Evolutionary conservation across 805 yeast genomes (phyloP).

Genomic region (Metschnikowia koreensis): DNA sequence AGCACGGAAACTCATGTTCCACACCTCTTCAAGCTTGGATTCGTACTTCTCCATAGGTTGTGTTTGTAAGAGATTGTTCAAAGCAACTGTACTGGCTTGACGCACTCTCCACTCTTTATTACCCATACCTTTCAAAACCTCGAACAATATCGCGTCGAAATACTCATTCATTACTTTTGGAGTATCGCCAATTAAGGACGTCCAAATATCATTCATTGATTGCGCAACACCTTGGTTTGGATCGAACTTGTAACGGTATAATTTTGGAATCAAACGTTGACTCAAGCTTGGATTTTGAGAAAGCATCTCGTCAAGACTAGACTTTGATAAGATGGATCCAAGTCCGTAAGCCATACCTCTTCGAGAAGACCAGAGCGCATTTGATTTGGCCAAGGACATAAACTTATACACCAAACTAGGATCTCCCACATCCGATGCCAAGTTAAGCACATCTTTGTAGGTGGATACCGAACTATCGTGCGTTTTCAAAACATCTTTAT

Average conservation of each 20-base stretch:
- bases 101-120: constrained; percentile 90
- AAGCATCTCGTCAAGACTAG: constrained; percentile 64
- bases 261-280: constrained; percentile 68
- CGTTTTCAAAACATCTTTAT: constrained; percentile 74
- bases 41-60: constrained; percentile 54
- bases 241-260: constrained; percentile 82
- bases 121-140: constrained; percentile 66
- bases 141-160: constrained; percentile 59
- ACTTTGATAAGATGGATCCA: constrained; percentile 77
- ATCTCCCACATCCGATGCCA: constrained; percentile 95
- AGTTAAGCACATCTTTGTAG: constrained; percentile 79
- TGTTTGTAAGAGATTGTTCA: constrained; percentile 67
- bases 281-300: constrained; percentile 54
- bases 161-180: constrained; percentile 51
- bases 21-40: constrained; percentile 57
- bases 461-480: constrained; percentile 87
- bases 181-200: constrained; percentile 59
- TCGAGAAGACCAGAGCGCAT: constrained; percentile 88
- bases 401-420: constrained; percentile 91
- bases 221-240: constrained; percentile 71
- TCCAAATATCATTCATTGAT: constrained; percentile 91
- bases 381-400: constrained; percentile 85
- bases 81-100: constrained; percentile 77
- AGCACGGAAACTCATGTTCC: constrained; percentile 85
- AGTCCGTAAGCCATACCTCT: constrained; percentile 94